Conservation (phyloP, 495 filamentous ascomycete species). For the Daldinia loculata region DNA sequence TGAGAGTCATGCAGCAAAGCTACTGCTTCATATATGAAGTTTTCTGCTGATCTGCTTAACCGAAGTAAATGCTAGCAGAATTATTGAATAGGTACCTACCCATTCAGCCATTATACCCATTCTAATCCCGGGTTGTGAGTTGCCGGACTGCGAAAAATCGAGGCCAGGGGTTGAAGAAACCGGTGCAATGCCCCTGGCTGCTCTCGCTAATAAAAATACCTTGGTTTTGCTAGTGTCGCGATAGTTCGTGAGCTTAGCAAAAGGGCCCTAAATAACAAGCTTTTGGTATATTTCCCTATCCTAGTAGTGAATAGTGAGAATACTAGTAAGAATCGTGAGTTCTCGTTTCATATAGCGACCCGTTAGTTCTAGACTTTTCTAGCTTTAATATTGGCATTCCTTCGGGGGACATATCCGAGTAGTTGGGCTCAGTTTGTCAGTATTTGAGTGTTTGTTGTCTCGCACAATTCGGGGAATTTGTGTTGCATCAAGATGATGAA, state of each 20-base stretch:
- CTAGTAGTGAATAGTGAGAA: neutral
- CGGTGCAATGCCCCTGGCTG: neutral
- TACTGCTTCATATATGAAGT: constrained; percentile 1
- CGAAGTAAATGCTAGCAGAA: constrained; percentile 21
- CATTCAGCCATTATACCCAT: too few species aligned
- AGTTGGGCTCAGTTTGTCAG: neutral
- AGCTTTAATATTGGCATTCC: neutral
- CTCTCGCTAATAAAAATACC: neutral
- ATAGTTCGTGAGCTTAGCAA: constrained; percentile 9
- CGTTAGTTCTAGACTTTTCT: constrained; percentile 14
- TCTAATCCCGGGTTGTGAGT: neutral
- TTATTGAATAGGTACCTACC: too few species aligned
- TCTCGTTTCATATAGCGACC: constrained; percentile 15
- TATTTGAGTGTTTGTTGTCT: neutral
- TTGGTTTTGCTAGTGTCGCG: constrained; percentile 16
- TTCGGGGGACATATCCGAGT: neutral
- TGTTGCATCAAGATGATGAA: constrained; percentile 15
- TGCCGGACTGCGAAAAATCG: constrained; percentile 1
- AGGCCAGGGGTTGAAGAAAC: neutral
- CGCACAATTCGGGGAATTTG: constrained; percentile 32
- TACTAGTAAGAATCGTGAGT: constrained; percentile 3
- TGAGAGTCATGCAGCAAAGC: constrained; percentile 22
- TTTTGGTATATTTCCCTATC: neutral
- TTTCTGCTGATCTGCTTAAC: constrained; percentile 26
- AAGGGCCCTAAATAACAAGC: constrained; percentile 3